Base-by-base conservation (phyloP, 306 rosid genomes). In the Spatholobus suberectus region DNA sequence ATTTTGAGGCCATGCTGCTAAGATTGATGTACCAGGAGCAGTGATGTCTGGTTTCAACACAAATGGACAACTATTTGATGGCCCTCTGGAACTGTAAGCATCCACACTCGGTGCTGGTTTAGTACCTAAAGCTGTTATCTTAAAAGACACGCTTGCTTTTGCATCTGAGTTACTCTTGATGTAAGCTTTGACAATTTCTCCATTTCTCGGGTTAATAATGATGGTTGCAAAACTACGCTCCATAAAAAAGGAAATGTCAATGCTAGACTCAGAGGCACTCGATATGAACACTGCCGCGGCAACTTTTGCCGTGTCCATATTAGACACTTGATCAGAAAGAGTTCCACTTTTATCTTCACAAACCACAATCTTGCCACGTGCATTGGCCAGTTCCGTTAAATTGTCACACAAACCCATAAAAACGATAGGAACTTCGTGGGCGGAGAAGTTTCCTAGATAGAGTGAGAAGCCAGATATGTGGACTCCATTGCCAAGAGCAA, bases 1-100 rank as follows among this genome's bases (percentile, higher is more conserved):
- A 0, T 88, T 89, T 20, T 3, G 7, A 5, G 98, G 97, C 97
- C 98, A 94, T 57, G 97, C 85, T 12, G 97, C 98, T 72, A 94
- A 62, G 74, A 92, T 37, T 32, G 59, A 79, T 11, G 91, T 58
- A 14, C 98, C 98, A 1, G 95, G 98, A 63, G 94, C 98, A 24
- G 79, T 24, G 27, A 94, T 71, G 49, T 94, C 98, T 0, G 95
- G 97, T 79, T 94, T 94, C 76, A 94, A 63, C 62, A 91, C 87
- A 55, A 35, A 75, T 11, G 97, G 93, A 70, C 87, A 90, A 75
- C 88, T 87, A 6, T 12, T 70, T 15, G 51, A 44, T 10, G 94
- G 97, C 8, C 94, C 94, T 78, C 92, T 81, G 0, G 94, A 89
- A 49, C 92, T 90, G 73, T 89, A 92, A 24, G 12, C 29, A 27